Percentiles rank a stretch among this genome's conserved stretches.
These are phyloP conservation scores for Trebouxia sp. DNA, from an alignment of 139 green algal genomes.

Conservation along the genomic window DNA sequence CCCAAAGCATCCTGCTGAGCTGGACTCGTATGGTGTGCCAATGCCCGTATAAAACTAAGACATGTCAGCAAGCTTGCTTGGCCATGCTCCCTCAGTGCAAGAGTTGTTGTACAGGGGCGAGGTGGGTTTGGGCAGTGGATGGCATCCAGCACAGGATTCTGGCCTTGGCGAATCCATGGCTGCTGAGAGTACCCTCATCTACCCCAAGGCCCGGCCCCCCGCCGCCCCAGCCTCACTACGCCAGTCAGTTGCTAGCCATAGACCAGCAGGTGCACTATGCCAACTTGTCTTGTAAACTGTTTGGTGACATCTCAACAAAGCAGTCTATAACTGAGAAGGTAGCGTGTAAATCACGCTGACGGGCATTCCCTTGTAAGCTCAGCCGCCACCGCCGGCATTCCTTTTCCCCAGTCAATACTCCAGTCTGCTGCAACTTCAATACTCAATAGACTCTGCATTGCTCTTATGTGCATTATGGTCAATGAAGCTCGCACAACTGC, in stretches of 20 bases:
- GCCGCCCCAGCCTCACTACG: not conserved
- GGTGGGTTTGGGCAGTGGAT: not conserved
- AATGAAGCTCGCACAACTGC: too few species aligned
- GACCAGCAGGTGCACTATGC: conserved; percentile 17
- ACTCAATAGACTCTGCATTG: too few species aligned
- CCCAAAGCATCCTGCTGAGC: not conserved
- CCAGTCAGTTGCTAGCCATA: not conserved
- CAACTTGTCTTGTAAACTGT: too few species aligned
- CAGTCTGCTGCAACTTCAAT: not conserved
- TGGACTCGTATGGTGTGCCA: not conserved
- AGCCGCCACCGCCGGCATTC: too few species aligned
- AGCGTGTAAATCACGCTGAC: too few species aligned
- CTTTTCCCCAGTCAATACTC: too few species aligned
- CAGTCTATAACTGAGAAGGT: too few species aligned
- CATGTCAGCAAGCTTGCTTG: not conserved
- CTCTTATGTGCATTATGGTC: too few species aligned
- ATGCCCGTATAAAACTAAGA: not conserved
- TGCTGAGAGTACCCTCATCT: conserved; percentile 27
- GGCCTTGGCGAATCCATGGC: conserved; percentile 17
- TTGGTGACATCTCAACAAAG: too few species aligned
- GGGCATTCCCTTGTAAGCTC: too few species aligned
- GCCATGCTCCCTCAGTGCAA: not conserved
- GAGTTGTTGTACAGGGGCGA: not conserved
- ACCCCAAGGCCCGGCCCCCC: not conserved
- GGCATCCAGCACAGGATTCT: not conserved